Evolutionary conservation across 1,139 yeast genomes (phyloP).

Genomic region (Saccharomycopsis phalli): DNA sequence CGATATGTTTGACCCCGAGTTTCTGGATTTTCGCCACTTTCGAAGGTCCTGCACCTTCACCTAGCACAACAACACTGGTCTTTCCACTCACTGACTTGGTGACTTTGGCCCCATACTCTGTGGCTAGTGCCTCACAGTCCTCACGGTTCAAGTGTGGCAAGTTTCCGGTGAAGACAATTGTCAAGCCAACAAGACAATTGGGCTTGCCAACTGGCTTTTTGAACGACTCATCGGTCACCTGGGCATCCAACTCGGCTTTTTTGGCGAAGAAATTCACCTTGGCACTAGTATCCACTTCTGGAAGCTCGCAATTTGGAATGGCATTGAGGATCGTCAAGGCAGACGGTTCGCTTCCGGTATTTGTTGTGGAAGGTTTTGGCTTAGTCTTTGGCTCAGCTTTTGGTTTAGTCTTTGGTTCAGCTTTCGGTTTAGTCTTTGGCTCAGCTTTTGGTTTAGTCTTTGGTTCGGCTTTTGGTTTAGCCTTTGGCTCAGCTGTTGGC

Average conservation of each 20-base stretch:
- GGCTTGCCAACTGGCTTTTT: constrained; percentile 70
- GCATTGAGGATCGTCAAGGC: constrained; percentile 49
- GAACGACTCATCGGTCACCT: constrained; percentile 25
- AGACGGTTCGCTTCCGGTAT: constrained; percentile 21
- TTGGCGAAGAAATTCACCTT: constrained; percentile 48
- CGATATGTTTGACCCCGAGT: constrained; percentile 67
- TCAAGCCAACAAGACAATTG: constrained; percentile 76
- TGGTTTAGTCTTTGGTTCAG: constrained; percentile 11
- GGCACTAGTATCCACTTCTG: constrained; percentile 43
- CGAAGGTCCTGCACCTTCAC: constrained; percentile 97
- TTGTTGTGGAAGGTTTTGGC: background rate
- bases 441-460: background rate
- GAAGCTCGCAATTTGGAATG: constrained; percentile 65
- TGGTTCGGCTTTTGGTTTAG: background rate
- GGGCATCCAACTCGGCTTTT: constrained; percentile 36
- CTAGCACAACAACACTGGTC: constrained; percentile 84
- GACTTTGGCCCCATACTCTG: constrained; percentile 88
- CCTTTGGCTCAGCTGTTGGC: constrained; percentile 17
- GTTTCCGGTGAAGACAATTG: constrained; percentile 90
- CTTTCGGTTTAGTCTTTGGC: constrained; percentile 2
- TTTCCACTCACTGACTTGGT: constrained; percentile 79
- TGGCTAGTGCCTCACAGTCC: constrained; percentile 67
- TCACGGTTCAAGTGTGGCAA: constrained; percentile 73
- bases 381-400: constrained; percentile 8
- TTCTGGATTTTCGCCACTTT: constrained; percentile 74